Percentiles rank a stretch among this genome's conserved stretches.
These are phyloP conservation scores for Cutaneotrichosporon sp. DNA, from an alignment of 1,284 basidiomycete genomes.

Conservation along the genomic window DNA sequence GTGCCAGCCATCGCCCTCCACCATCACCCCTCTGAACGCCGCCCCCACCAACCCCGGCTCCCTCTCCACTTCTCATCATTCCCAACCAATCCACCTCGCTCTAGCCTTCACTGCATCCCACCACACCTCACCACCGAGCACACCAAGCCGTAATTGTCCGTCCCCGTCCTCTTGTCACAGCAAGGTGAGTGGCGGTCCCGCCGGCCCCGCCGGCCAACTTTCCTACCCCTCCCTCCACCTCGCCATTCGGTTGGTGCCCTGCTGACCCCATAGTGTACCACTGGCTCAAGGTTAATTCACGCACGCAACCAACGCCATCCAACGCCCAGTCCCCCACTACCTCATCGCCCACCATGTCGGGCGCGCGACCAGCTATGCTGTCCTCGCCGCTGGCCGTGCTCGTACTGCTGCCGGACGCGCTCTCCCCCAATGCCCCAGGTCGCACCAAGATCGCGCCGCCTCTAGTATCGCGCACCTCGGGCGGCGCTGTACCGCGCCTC, in stretches of 20 bases:
- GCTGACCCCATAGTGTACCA: background rate
- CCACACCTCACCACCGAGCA: background rate
- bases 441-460: constrained; percentile 1
- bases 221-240: background rate
- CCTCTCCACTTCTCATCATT: background rate
- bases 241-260: background rate
- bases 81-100: background rate
- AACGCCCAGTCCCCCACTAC: constrained; percentile 1
- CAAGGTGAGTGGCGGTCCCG: background rate
- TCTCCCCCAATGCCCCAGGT: constrained; percentile 9
- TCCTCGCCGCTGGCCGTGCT: constrained; percentile 31
- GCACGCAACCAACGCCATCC: background rate
- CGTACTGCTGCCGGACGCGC: constrained; percentile 37
- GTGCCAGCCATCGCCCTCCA: background rate
- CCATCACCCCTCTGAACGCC: background rate
- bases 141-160: background rate
- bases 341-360: background rate
- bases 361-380: constrained; percentile 2
- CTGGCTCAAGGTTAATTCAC: background rate
- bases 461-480: background rate
- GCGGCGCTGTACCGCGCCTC: constrained; percentile 1
- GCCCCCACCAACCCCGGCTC: background rate
- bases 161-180: background rate
- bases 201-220: background rate
- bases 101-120: background rate